Evolutionary conservation across 2,329 filamentous ascomycete genomes (phyloP), one percentile per base, ranked within the genome.

Genomic region (Pleomassaria siparia): DNA sequence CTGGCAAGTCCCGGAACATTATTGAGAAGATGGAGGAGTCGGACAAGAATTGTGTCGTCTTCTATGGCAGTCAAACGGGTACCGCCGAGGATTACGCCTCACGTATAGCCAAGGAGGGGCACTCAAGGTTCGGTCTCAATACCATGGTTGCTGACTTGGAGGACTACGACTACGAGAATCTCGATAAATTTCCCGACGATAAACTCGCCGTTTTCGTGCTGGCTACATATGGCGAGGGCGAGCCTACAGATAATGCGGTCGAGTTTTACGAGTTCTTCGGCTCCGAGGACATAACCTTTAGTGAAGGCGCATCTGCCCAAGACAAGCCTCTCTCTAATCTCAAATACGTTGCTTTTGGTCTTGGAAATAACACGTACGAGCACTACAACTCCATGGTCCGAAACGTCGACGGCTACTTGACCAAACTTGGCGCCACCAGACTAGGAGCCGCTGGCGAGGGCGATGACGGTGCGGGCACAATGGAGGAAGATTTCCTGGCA

Each of bases 381-480:
- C 94, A 99, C 79, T 99, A 96, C 81, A 99, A 99, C 77, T 88
- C 88, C 43, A 96, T 99, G 90, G 91, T 99, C 51, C 90, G 92
- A 71, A 89, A 92, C 55, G 86, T 97, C 48, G 85, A 94, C 74
- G 85, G 87, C 70, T 85, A 85, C 53, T 77, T 99, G 49, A 80
- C 84, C 65, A 92, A 88, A 64, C 80, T 95, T 16, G 94, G 94
- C 51, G 94, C 88, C 11, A 80, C 85, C 66, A 83, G 90, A 58
- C 89, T 99, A 59, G 91, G 94, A 37, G 79, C 85, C 48, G 90
- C 91, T 46, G 94, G 95, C 61, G 92, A 97, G 76, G 94, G 94
- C 64, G 94, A 99, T 64, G 94, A 99, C 70, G 94, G 95, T 55
- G 91, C 94, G 56, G 94, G 95, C 52, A 99, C 94, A 47, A 99